Evolutionary conservation across 106 monocot genomes (phyloP).

Genomic region (Phalaenopsis equestris): DNA sequence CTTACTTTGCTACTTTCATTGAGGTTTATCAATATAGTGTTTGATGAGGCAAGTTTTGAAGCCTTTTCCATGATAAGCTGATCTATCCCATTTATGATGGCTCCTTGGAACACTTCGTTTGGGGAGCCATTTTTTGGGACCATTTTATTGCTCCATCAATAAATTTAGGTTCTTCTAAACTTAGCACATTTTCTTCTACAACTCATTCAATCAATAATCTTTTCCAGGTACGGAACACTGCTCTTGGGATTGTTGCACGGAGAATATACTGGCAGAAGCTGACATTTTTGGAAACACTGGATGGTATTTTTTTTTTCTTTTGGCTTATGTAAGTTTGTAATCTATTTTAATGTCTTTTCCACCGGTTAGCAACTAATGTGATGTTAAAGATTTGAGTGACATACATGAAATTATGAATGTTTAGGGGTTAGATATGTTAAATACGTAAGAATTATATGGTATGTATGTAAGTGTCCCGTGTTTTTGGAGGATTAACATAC

Average conservation of each 20-base stretch:
- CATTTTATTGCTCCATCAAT: neutral
- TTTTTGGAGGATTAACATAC: too few relatives aligned
- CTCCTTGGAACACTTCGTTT: neutral
- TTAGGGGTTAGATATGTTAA: too few relatives aligned
- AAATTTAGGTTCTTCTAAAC: neutral
- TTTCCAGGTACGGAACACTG: slow-evolving; percentile 78
- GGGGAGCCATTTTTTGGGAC: neutral
- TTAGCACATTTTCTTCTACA: neutral
- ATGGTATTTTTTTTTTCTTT: slow-evolving; percentile 36
- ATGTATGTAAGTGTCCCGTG: too few relatives aligned
- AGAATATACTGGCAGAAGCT: slow-evolving; percentile 71
- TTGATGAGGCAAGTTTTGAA: slow-evolving; percentile 73
- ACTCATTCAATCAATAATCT: neutral
- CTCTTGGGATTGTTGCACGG: slow-evolving; percentile 86
- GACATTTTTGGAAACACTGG: slow-evolving; percentile 73
- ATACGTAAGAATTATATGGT: too few relatives aligned
- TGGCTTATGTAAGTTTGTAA: neutral
- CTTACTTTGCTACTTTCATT: slow-evolving; percentile 94
- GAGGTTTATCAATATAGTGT: slow-evolving; percentile 94
- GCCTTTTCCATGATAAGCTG: neutral
- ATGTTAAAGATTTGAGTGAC: too few relatives aligned
- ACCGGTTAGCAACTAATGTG: neutral
- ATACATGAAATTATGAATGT: too few relatives aligned
- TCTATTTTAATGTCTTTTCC: neutral
- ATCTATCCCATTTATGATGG: neutral